phyloP scores from a whole-genome alignment of 2,329 filamentous ascomycete species.

The Emmonsia crescens region DNA sequence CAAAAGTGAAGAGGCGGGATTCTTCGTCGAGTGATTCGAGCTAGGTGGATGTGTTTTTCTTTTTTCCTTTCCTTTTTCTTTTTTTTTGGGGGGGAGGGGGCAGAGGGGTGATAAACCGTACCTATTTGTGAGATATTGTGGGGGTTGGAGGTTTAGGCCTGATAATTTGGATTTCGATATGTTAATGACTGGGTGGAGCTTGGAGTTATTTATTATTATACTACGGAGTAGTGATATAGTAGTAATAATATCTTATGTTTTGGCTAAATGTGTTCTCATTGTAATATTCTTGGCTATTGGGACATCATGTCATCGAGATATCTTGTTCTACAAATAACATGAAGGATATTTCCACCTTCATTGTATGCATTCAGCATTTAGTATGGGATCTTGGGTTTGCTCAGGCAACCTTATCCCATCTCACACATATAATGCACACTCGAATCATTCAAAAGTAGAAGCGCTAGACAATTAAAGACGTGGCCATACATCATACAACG shows the following conservation, averaged over 20 bases:
- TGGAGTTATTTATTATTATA: neutral
- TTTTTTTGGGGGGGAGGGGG: neutral
- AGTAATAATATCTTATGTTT: neutral
- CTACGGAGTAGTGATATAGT: neutral
- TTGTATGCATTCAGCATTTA: neutral
- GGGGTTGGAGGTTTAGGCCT: neutral
- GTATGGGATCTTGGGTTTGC: too few species aligned
- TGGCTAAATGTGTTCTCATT: neutral
- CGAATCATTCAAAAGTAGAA: too few species aligned
- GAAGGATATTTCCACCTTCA: neutral
- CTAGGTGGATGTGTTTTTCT: neutral
- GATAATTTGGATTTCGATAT: neutral
- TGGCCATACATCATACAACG: neutral
- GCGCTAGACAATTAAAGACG: too few species aligned
- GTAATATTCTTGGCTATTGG: neutral
- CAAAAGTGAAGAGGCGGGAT: neutral
- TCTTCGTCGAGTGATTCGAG: neutral
- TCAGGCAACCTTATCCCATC: too few species aligned
- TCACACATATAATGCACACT: too few species aligned
- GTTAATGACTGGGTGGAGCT: neutral
- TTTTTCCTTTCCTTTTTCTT: too few species aligned
- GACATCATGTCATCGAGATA: neutral
- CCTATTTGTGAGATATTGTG: neutral
- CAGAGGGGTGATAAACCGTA: neutral
- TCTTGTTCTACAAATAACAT: neutral